Conservation (phyloP, 306 rosid genomes). For the Acacia acuminata region DNA sequence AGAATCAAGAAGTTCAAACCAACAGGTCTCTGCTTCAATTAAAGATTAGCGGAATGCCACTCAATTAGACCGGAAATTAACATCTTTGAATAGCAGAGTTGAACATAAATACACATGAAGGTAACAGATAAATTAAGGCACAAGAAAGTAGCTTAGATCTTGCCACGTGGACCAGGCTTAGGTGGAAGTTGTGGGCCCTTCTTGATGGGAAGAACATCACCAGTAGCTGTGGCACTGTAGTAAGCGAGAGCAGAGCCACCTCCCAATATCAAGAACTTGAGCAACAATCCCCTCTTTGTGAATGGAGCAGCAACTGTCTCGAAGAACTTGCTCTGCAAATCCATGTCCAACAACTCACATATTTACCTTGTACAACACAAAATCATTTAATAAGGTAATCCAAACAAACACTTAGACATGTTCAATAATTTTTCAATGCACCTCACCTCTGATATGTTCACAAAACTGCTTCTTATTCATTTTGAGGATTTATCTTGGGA, state of each 20-base stretch:
- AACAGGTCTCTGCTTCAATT: constrained; percentile 5
- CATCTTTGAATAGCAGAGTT: constrained; percentile 40
- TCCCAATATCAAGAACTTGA: constrained; percentile 90
- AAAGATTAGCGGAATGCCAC: constrained; percentile 29
- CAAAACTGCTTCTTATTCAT: background rate
- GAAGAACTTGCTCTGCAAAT: constrained; percentile 89
- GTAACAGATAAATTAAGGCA: constrained; percentile 25
- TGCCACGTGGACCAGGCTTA: constrained; percentile 90
- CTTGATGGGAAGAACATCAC: constrained; percentile 85
- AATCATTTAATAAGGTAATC: too few species aligned
- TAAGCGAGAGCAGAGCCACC: constrained; percentile 90
- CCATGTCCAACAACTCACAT: background rate
- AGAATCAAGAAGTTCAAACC: constrained; percentile 18
- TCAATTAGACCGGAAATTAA: constrained; percentile 39
- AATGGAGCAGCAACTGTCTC: constrained; percentile 99
- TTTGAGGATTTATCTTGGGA: background rate
- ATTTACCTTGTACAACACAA: too few species aligned
- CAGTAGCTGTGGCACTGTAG: constrained; percentile 78
- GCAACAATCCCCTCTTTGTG: constrained; percentile 94
- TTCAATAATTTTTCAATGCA: too few species aligned
- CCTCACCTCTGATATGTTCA: too few species aligned
- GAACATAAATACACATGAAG: constrained; percentile 54
- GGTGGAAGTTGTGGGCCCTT: constrained; percentile 99
- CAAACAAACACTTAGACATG: too few species aligned
- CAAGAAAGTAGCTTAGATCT: constrained; percentile 53